Conservation (phyloP, 2,329 filamentous ascomycete genomes). For the Zelopaecilomyces penicillatus region DNA sequence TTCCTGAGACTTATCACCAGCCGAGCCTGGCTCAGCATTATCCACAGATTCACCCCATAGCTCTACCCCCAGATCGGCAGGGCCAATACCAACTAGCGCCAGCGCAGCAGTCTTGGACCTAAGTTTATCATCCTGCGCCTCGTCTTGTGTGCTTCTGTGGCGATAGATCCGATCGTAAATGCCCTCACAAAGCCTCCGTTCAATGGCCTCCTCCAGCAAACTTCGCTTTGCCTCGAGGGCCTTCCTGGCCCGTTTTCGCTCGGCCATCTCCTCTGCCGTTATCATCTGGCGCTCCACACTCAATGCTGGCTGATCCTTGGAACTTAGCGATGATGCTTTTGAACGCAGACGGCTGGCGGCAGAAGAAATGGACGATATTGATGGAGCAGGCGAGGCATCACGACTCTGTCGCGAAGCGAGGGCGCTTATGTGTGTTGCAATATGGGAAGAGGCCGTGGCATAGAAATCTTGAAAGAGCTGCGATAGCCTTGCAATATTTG, state of each 20-base stretch:
- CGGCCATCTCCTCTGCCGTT: slow-evolving; percentile 73
- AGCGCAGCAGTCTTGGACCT: slow-evolving; percentile 89
- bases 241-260: slow-evolving; percentile 69
- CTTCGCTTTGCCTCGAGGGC: slow-evolving; percentile 68
- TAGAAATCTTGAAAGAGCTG: slow-evolving; percentile 96
- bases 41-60: slow-evolving; percentile 46
- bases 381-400: slow-evolving; percentile 48
- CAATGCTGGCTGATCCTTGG: slow-evolving; percentile 41
- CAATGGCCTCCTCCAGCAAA: slow-evolving; percentile 82
- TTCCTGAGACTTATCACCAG: slow-evolving; percentile 53
- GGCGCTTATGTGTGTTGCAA: slow-evolving; percentile 77
- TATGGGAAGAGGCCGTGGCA: slow-evolving; percentile 66
- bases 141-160: slow-evolving; percentile 84
- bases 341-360: slow-evolving; percentile 48
- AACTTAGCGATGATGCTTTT: slow-evolving; percentile 45
- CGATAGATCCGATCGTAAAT: slow-evolving; percentile 86
- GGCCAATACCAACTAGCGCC: slow-evolving; percentile 80
- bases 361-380: slow-evolving; percentile 47
- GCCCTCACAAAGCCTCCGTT: slow-evolving; percentile 74
- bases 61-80: slow-evolving; percentile 76
- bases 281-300: slow-evolving; percentile 73
- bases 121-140: slow-evolving; percentile 88
- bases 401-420: slow-evolving; percentile 68
- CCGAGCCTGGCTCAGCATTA: slow-evolving; percentile 41
- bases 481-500: slow-evolving; percentile 73